Percentiles rank a stretch among this genome's conserved stretches.
Evolutionary conservation across 768 basidiomycete genomes (phyloP).

Genomic region (Rhodotorula kratochvilovae): DNA sequence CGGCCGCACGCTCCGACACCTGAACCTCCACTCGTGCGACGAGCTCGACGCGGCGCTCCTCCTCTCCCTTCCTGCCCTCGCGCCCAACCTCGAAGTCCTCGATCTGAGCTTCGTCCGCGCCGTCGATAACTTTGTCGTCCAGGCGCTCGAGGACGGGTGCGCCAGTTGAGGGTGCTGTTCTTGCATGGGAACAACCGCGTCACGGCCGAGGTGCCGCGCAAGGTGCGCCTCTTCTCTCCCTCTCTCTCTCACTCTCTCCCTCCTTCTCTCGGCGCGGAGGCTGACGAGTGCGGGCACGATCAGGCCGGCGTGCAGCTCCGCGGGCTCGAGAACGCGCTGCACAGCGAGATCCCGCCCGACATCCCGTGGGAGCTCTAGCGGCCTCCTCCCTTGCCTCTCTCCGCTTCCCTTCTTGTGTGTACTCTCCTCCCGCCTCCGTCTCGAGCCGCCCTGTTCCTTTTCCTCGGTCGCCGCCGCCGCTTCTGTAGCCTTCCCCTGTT

Average conservation of each 20-base stretch:
- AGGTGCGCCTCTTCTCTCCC: conserved; percentile 39
- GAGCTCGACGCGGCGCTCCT: conserved; percentile 54
- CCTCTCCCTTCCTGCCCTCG: conserved; percentile 44
- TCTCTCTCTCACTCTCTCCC: no score
- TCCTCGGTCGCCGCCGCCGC: no score
- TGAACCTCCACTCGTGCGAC: conserved; percentile 77
- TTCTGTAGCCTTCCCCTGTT: no score
- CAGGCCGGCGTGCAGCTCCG: conserved; percentile 31
- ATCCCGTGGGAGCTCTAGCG: conserved; percentile 9
- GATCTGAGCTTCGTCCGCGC: conserved; percentile 82
- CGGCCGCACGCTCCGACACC: conserved; percentile 55
- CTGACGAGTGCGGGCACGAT: not conserved
- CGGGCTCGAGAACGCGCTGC: conserved; percentile 28
- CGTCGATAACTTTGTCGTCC: conserved; percentile 75
- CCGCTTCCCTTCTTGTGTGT: not conserved
- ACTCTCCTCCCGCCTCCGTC: no score
- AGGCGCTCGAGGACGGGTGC: conserved; percentile 59
- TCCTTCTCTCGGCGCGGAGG: no score
- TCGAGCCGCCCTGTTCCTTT: no score
- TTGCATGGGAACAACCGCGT: conserved; percentile 59
- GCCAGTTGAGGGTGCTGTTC: conserved; percentile 52
- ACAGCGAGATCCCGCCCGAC: conserved; percentile 23
- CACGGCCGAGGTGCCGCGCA: conserved; percentile 53
- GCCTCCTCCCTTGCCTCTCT: not conserved
- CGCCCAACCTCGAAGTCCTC: conserved; percentile 55